A percentile compares a stretch with the other conserved stretches of the same genome.
Evolutionary conservation across 164 flowering plant species (phyloP).

Genomic region (Aristolochia fimbriata): DNA sequence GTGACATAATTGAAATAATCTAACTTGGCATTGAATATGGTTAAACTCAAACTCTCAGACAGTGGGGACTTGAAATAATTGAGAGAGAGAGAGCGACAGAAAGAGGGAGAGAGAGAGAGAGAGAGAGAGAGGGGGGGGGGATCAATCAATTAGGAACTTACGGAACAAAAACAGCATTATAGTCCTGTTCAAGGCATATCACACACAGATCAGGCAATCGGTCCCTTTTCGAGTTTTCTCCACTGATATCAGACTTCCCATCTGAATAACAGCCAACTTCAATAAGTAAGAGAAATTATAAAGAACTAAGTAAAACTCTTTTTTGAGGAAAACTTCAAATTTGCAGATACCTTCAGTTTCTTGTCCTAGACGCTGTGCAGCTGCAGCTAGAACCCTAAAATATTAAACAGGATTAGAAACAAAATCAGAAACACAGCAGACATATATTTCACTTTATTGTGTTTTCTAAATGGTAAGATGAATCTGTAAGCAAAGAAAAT

Average conservation of each 20-base stretch:
- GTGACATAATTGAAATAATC: no score
- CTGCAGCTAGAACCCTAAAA: constrained; percentile 94
- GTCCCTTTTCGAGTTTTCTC: constrained; percentile 45
- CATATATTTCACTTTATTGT: no score
- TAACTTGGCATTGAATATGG: no score
- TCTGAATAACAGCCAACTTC: constrained; percentile 4
- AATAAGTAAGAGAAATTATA: not conserved
- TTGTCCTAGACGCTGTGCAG: constrained; percentile 57
- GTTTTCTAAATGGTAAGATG: no score
- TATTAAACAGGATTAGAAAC: constrained; percentile 5
- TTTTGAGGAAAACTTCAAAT: not conserved
- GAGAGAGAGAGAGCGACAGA: no score
- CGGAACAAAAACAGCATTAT: constrained; percentile 95
- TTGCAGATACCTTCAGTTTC: constrained; percentile 51
- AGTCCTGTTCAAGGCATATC: constrained; percentile 88
- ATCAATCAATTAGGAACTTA: constrained; percentile 30
- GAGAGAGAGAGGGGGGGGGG: no score
- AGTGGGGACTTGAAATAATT: no score
- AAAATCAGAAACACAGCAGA: no score
- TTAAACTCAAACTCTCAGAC: no score
- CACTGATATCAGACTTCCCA: constrained; percentile 40
- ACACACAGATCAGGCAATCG: constrained; percentile 83
- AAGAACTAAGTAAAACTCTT: not conserved
- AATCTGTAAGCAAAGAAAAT: no score
- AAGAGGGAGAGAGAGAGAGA: no score